A percentile compares a stretch with the other conserved stretches of the same genome.
These are phyloP conservation scores for Priceomyces medius DNA, from an alignment of 805 yeast genomes.

Conservation along the genomic window DNA sequence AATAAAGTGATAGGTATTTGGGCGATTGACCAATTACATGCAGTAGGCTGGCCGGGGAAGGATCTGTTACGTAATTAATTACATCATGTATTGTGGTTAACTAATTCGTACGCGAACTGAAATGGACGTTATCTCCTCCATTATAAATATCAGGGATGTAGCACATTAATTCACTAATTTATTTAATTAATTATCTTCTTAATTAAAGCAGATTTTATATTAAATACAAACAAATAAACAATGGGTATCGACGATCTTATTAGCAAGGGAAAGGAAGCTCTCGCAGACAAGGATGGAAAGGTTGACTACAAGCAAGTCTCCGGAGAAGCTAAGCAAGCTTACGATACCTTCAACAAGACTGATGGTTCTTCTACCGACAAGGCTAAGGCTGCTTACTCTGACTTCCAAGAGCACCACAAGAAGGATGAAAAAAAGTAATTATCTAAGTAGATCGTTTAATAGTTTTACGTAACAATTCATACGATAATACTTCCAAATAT, in stretches of 20 bases:
- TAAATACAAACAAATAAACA: conserved; percentile 4
- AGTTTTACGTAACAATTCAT: too few relatives aligned
- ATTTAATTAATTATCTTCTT: background rate
- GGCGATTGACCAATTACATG: background rate
- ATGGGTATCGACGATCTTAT: conserved; percentile 33
- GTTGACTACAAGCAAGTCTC: conserved; percentile 20
- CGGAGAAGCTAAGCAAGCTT: conserved; percentile 38
- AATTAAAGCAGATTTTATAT: background rate
- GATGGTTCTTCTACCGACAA: conserved; percentile 28
- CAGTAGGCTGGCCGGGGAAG: background rate
- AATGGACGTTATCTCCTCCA: background rate
- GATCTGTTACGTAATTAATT: background rate
- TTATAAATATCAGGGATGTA: background rate
- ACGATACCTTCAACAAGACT: conserved; percentile 28
- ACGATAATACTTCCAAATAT: too few relatives aligned
- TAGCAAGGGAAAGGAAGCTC: conserved; percentile 31
- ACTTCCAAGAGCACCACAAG: conserved; percentile 24
- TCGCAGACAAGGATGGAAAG: conserved; percentile 24
- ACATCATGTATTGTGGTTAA: background rate
- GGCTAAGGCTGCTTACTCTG: conserved; percentile 36
- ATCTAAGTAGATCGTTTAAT: background rate
- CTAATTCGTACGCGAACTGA: background rate
- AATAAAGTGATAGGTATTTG: background rate
- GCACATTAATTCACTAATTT: background rate
- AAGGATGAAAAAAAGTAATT: conserved; percentile 3